Base-by-base conservation (phyloP, 176 grass and related monocot genomes). In the Musa itinerans region DNA sequence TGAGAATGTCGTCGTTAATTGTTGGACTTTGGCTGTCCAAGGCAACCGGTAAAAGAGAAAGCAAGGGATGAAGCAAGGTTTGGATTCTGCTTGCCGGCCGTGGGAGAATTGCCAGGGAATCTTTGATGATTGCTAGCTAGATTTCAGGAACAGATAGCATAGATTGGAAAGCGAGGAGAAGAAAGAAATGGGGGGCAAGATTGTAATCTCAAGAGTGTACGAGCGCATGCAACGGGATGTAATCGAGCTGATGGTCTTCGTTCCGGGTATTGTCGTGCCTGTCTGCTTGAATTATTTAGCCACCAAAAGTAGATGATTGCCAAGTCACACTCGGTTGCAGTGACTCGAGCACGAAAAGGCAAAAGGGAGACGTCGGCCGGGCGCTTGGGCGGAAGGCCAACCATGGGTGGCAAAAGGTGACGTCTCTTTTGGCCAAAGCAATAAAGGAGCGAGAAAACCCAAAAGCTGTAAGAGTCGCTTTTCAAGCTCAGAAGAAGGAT, bases 381-480 rank as follows among this genome's bases (percentile, higher is more conserved):
- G 19, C 16, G 22, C 27, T 76, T 21, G 21, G 55, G 65, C 50
- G 75, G 53, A 75, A 53, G 25, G 58, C 71, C 34, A 43, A 54
- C 79, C 84, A 75, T 53, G 85, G 83, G 50, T 11, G 63, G 53
- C 56, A 80, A 92, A 87, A 89, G 78, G 78, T 14, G 21, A 63
- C 26, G 82, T 71, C 84, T 83, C 89, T 89, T 89, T 96, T 65
- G 24, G 86, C 86, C 34, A 96, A 92, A 96, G 89, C 80, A 78
- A 79, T 78, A 84, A 88, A 95, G 87, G 81, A 53, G 34, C 29
- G 54, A 19, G 53, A 74, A 76, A 56, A 79, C 83, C 69, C 84
- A 81, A 86, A 92, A 83, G 86, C 73, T 86, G 78, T 69, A 55
- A 74, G 76, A 27, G 58, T 82, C 85, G 50, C 64, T 79, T 52